phyloP scores from a whole-genome alignment of 2,329 filamentous ascomycete genomes.

The Colletotrichum lupini region DNA sequence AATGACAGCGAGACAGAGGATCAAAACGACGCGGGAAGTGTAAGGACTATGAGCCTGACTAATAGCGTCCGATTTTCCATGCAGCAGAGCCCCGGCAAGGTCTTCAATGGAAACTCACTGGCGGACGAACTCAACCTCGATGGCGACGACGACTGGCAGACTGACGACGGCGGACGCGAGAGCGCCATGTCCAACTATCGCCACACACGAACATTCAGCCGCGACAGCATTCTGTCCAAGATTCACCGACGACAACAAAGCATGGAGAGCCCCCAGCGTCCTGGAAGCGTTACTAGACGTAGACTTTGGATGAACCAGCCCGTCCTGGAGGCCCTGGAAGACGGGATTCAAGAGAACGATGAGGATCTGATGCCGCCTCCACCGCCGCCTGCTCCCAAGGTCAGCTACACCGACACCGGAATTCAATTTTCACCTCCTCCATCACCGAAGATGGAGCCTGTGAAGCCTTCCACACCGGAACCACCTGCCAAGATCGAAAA shows the following conservation, averaged over 20 bases:
- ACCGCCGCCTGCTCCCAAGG: constrained; percentile 47
- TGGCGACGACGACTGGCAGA: constrained; percentile 78
- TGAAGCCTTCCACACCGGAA: constrained; percentile 56
- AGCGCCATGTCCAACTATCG: constrained; percentile 65
- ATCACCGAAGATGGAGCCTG: constrained; percentile 68
- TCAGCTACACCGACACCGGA: constrained; percentile 78
- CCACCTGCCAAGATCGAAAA: constrained; percentile 50
- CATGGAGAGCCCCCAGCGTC: constrained; percentile 66
- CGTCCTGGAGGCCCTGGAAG: constrained; percentile 67
- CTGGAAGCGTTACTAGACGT: constrained; percentile 65
- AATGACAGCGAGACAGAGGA: constrained; percentile 72
- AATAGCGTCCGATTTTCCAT: constrained; percentile 80
- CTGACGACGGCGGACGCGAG: constrained; percentile 77
- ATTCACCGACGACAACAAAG: constrained; percentile 68
- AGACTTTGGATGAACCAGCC: constrained; percentile 64
- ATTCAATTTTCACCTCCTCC: constrained; percentile 86
- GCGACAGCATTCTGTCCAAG: constrained; percentile 64
- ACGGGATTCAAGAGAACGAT: constrained; percentile 61
- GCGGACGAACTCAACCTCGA: constrained; percentile 93
- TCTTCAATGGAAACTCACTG: constrained; percentile 75
- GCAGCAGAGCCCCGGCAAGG: constrained; percentile 65
- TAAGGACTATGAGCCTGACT: constrained; percentile 79
- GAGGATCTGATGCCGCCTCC: constrained; percentile 45
- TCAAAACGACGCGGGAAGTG: constrained; percentile 75
- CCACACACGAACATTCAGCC: constrained; percentile 66